Percentiles rank a stretch among this genome's conserved stretches.
Evolutionary conservation across 371 early-diverging fungal species (phyloP).

Genomic region (Syncephalis fuscata): DNA sequence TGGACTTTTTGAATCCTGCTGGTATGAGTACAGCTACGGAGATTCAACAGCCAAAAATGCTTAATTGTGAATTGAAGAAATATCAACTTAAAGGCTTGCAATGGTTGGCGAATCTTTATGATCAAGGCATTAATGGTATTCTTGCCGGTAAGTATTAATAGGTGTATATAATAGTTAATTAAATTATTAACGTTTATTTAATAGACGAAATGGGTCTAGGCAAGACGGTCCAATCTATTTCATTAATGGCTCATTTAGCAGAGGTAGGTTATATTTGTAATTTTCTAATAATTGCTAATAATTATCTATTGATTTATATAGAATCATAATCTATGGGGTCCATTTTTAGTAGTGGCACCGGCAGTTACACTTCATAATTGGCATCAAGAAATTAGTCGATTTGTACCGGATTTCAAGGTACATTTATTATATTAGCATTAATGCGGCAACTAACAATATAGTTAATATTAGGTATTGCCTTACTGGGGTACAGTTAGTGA

Average conservation of each 20-base stretch:
- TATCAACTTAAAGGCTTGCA: constrained; percentile 98
- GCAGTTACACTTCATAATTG: constrained; percentile 96
- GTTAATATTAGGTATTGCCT: constrained; percentile 24
- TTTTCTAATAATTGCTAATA: constrained; percentile 4
- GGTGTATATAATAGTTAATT: not conserved
- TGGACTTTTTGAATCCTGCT: constrained; percentile 73
- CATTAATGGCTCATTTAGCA: constrained; percentile 78
- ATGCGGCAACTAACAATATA: not conserved
- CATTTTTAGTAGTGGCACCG: constrained; percentile 92
- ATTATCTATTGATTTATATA: constrained; percentile 2
- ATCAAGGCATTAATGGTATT: constrained; percentile 96
- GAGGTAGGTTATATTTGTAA: constrained; percentile 19
- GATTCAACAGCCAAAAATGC: constrained; percentile 70
- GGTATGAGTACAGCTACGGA: constrained; percentile 52
- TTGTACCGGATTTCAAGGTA: constrained; percentile 77
- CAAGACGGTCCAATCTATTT: constrained; percentile 93
- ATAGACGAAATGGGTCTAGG: constrained; percentile 13
- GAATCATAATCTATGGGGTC: constrained; percentile 81
- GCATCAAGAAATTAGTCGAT: constrained; percentile 87
- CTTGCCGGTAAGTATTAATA: constrained; percentile 37
- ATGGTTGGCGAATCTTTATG: constrained; percentile 95
- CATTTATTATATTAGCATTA: not conserved
- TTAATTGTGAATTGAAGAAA: constrained; percentile 76
- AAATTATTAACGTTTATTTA: not conserved
- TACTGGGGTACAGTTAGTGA: constrained; percentile 92